Evolutionary conservation across 179 eudicot species (phyloP), one percentile per base, ranked within the genome.

Genomic region (Drosera spatulata): DNA sequence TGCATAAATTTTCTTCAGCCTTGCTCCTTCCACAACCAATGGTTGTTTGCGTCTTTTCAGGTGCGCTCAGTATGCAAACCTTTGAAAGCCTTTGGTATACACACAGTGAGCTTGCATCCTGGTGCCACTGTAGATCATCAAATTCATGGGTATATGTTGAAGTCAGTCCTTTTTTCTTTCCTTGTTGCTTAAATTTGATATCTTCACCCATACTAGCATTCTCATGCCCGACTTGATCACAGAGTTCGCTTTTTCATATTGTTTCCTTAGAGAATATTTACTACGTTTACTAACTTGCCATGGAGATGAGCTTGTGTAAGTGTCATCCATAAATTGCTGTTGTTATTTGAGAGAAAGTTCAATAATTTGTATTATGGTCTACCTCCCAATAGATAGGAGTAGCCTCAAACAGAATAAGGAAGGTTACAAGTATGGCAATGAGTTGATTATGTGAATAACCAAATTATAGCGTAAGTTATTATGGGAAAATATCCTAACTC

Each of bases 111-210:
- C 64, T 67, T 94, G 61, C 99, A 94, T 80, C 71, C 88, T 51
- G 97, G 94, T 71, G 82, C 94, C 55, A 59, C 93, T 37, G 50
- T 94, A 53, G 88, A 87, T 64, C 97, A 85, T 62, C 99, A 94
- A 79, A 72, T 81, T 68, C 58, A 63, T 38, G 99, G 99, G 99
- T 94, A 68, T 65, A 83, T 72, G 10, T 41, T n/a, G 38, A 56
- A 13, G 37, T 39, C n/a, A 13, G 3, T 22, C 45, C 33, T 40
- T 14, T 45, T 11, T 45, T 22, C 0, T 44, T 61, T 2, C 33
- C 46, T n/a, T 42, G 10, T 15, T 39, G 55, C 4, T 42, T 5
- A 13, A 14, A 38, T n/a, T 52, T 40, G 56, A 50, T 33, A 12
- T 10, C 33, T 22, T 22, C 33, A 22, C 33, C 33, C 33, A 39